Percentiles rank a stretch among this genome's conserved stretches.
phyloP scores from a whole-genome alignment of 202 grass and related monocot species.

The Miscanthus sacchariflorus region DNA sequence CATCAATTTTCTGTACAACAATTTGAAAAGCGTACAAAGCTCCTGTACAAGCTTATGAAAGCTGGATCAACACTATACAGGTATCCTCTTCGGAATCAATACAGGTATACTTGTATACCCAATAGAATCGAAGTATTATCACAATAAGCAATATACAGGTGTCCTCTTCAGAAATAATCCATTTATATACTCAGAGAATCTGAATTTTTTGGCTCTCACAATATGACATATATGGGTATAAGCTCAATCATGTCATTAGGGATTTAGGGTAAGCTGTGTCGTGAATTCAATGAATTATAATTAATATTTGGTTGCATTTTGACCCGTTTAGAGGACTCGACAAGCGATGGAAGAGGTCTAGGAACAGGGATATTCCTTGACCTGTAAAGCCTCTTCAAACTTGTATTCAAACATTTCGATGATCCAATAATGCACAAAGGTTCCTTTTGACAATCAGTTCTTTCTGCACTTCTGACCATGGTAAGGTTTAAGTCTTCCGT shows the following conservation, averaged over 20 bases:
- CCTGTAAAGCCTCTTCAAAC: conserved; percentile 89
- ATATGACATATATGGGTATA: neutral
- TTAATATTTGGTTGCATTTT: conserved; percentile 55
- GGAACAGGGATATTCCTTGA: conserved; percentile 89
- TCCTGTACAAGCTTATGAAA: neutral
- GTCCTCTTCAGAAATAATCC: neutral
- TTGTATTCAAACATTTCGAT: conserved; percentile 65
- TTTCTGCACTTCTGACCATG: conserved; percentile 32
- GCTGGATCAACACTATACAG: neutral
- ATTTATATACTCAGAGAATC: conserved; percentile 9
- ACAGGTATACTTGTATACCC: neutral
- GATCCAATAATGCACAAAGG: conserved; percentile 53
- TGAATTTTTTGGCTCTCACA: neutral
- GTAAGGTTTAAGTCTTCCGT: conserved; percentile 38
- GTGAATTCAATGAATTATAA: conserved; percentile 47
- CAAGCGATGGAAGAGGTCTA: conserved; percentile 77
- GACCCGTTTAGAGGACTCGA: conserved; percentile 67
- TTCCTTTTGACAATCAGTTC: conserved; percentile 39
- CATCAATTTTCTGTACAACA: conserved; percentile 45
- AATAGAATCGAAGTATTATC: neutral
- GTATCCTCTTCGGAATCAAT: neutral
- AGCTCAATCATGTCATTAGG: conserved; percentile 39
- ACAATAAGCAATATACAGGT: neutral
- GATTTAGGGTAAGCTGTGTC: conserved; percentile 48
- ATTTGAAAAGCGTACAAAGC: conserved; percentile 12